phyloP scores from a whole-genome alignment of 495 filamentous ascomycete species.

The Chaetomium cochliodes region DNA sequence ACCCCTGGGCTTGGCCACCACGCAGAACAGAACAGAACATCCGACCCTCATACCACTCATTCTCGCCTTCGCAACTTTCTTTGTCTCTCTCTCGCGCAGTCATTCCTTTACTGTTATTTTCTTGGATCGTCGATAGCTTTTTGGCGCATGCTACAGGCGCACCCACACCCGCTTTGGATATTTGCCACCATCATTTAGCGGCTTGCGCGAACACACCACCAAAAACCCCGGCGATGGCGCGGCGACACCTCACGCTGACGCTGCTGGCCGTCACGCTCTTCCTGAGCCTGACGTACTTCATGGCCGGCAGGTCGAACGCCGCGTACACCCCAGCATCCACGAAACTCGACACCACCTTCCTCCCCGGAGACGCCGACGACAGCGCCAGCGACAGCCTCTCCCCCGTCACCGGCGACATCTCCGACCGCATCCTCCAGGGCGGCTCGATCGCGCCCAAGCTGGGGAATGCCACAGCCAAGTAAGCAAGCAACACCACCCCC shows the following conservation, averaged over 20 bases:
- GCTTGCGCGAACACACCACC: not conserved
- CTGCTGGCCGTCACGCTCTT: slow-evolving; percentile 39
- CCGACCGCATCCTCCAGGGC: slow-evolving; percentile 59
- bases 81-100: slow-evolving; percentile 4
- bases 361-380: not conserved
- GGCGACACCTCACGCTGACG: slow-evolving; percentile 44
- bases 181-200: not conserved
- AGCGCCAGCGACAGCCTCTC: slow-evolving; percentile 9
- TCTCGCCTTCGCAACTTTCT: not conserved
- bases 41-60: not conserved
- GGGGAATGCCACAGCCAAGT: slow-evolving; percentile 90
- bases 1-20: slow-evolving; percentile 4
- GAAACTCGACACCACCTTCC: not conserved
- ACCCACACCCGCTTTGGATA: not conserved
- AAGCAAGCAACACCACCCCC: slow-evolving; percentile 28
- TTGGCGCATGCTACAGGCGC: not conserved
- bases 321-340: slow-evolving; percentile 9
- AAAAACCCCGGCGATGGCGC: slow-evolving; percentile 39
- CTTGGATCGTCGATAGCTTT: not conserved
- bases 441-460: slow-evolving; percentile 83
- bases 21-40: too few relatives aligned
- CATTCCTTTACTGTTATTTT: slow-evolving; percentile 1
- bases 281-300: slow-evolving; percentile 41
- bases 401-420: slow-evolving; percentile 29
- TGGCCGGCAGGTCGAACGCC: slow-evolving; percentile 17